Evolutionary conservation across 1,139 yeast genomes (phyloP), one percentile per base, ranked within the genome.

Genomic region (Candida smagusa): DNA sequence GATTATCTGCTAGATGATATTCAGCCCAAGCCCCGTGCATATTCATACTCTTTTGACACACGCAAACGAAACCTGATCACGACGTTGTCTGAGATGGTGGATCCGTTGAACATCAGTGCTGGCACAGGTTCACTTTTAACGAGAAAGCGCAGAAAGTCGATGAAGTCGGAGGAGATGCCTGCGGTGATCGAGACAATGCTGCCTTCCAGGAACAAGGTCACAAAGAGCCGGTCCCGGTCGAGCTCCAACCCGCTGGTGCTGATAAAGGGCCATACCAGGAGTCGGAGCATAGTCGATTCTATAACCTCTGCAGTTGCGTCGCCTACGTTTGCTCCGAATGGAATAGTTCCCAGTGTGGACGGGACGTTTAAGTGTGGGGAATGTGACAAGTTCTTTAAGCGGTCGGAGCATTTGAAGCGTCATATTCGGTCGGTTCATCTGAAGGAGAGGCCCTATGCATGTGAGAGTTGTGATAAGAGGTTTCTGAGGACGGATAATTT

Each of bases 351-450:
- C 8, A 45, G 42, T 35, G 43, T 46, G 7, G 44, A 45, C 22
- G 52, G 50, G 2, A 42, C 72, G 6, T 72, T 71, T 50, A 72
- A 72, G 13, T 72, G 78, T 49, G 62, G 65, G 3, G 66, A 68
- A 37, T 72, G 78, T 50, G 61, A 57, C 30, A 72, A 72, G 49
- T 71, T 66, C 43, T 72, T 72, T 53, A 70, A 72, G 49, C 53
- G 78, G 36, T 65, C 70, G 27, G 78, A 72, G 49, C 78, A 72
- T 52, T 58, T 72, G 46, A 72, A 72, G 51, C 56, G 77, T 40
- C 77, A 72, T 46, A 61, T 68, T 31, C 50, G 78, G 40, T 68
- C 74, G 3, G 78, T 72, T 22, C 78, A 72, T 50, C 66, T 73
- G 11, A 69, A 68, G 45, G 67, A 68, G 37, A 55, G 76, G 22